Conservation (phyloP, 2,329 filamentous ascomycete species). For the Cladobotryum mycophilum region DNA sequence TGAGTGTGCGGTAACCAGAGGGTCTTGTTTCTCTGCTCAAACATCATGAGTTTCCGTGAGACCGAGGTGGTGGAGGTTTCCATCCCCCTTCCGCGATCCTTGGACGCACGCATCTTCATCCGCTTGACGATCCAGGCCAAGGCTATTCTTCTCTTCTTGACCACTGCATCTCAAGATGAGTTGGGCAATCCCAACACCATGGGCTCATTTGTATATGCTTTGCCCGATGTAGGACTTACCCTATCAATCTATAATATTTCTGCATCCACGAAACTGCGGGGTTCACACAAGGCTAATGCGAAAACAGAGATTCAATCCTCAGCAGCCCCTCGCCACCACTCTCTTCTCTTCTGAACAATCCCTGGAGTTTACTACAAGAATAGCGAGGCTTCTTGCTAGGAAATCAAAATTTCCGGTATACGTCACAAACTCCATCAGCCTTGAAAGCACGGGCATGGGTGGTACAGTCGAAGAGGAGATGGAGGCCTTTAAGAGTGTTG, state of each 20-base stretch:
- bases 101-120: constrained; percentile 56
- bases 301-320: constrained; percentile 43
- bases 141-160: constrained; percentile 54
- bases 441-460: constrained; percentile 66
- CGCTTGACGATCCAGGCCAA: constrained; percentile 53
- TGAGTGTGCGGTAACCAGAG: not conserved
- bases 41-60: constrained; percentile 19
- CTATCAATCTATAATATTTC: not conserved
- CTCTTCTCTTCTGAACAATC: constrained; percentile 71
- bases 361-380: constrained; percentile 77
- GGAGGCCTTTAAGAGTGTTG: constrained; percentile 72
- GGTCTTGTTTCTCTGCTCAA: not conserved
- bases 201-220: constrained; percentile 88
- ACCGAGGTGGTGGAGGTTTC: constrained; percentile 39
- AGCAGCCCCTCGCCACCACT: constrained; percentile 67
- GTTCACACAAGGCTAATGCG: constrained; percentile 4
- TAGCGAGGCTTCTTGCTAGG: constrained; percentile 77
- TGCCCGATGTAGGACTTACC: constrained; percentile 66
- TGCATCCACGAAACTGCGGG: not conserved
- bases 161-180: constrained; percentile 50
- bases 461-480: constrained; percentile 90
- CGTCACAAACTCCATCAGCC: constrained; percentile 79
- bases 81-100: constrained; percentile 52
- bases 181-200: constrained; percentile 49
- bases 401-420: constrained; percentile 72